Percentiles rank a stretch among this genome's conserved stretches.
These are phyloP conservation scores for Geoglossum glabrum DNA, from an alignment of 495 filamentous ascomycete genomes.

Conservation along the genomic window DNA sequence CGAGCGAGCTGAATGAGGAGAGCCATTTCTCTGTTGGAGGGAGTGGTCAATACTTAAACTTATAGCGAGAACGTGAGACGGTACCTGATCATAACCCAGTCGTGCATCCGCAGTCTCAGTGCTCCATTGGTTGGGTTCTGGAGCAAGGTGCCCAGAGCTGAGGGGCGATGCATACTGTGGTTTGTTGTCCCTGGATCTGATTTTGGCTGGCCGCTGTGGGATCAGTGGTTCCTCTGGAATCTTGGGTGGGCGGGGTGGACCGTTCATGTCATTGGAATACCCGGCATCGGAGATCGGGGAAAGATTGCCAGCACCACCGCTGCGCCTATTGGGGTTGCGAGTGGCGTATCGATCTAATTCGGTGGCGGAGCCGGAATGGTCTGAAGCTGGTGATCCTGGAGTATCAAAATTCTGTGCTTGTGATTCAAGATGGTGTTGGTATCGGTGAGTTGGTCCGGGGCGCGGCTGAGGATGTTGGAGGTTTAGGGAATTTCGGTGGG, in stretches of 20 bases:
- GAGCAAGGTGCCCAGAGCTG: slow-evolving; percentile 21
- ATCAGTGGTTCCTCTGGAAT: slow-evolving; percentile 30
- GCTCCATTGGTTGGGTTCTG: slow-evolving; percentile 6
- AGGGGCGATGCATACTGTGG: slow-evolving; percentile 17
- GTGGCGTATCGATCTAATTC: slow-evolving; percentile 23
- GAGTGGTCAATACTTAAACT: neutral
- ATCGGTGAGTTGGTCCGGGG: slow-evolving; percentile 60
- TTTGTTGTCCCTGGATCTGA: slow-evolving; percentile 20
- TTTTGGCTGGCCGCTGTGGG: slow-evolving; percentile 27
- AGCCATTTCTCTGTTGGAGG: slow-evolving; percentile 3
- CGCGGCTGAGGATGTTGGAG: slow-evolving; percentile 82
- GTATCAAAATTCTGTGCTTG: slow-evolving; percentile 52
- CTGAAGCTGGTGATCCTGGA: slow-evolving; percentile 46
- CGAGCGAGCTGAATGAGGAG: slow-evolving; percentile 18
- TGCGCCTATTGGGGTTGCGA: slow-evolving; percentile 22
- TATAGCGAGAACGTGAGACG: neutral
- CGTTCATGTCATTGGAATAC: slow-evolving; percentile 22
- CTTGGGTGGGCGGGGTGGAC: slow-evolving; percentile 21
- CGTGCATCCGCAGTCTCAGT: slow-evolving; percentile 8
- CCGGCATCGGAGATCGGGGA: slow-evolving; percentile 33
- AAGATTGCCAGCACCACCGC: slow-evolving; percentile 20
- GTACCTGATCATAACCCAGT: slow-evolving; percentile 2
- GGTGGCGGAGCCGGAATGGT: slow-evolving; percentile 42
- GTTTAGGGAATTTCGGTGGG: slow-evolving; percentile 74
- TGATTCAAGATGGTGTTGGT: slow-evolving; percentile 60